Conservation (phyloP, 108 stramenopile species). For the Cyclostephanos invisitatus region DNA sequence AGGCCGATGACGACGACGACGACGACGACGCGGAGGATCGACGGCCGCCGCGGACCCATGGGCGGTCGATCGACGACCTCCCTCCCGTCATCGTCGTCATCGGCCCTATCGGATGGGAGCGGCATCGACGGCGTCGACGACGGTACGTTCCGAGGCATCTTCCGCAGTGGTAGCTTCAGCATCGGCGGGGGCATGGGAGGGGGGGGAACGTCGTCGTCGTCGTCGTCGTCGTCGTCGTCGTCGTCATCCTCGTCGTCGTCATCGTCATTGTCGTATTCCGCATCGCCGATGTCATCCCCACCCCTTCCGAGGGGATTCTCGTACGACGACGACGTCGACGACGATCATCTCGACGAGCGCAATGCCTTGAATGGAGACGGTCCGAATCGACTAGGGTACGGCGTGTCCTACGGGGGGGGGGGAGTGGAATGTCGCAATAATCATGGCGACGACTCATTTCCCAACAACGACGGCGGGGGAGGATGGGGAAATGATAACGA, state of each 20-base stretch:
- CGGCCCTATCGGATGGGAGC: not conserved
- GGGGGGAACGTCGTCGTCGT: not conserved
- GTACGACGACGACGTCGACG: not conserved
- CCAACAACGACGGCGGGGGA: not conserved
- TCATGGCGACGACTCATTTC: no score
- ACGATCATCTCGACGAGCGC: not conserved
- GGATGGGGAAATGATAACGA: conserved; percentile 13
- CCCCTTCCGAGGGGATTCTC: not conserved
- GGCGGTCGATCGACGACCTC: no score
- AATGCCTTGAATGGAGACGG: not conserved
- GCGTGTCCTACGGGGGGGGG: not conserved
- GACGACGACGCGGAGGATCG: no score
- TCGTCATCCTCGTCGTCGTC: not conserved
- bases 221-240: not conserved
- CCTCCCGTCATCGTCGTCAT: no score
- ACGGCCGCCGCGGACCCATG: no score
- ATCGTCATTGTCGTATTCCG: not conserved
- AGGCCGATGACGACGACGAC: no score
- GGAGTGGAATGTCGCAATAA: not conserved
- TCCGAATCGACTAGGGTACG: not conserved
- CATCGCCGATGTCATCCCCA: not conserved
- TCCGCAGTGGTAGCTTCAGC: not conserved
- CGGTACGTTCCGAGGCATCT: not conserved
- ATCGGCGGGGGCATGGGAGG: not conserved
- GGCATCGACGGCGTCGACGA: not conserved